Evolutionary conservation across 768 basidiomycete species (phyloP).

Genomic region (Paxillus rubicundulus): DNA sequence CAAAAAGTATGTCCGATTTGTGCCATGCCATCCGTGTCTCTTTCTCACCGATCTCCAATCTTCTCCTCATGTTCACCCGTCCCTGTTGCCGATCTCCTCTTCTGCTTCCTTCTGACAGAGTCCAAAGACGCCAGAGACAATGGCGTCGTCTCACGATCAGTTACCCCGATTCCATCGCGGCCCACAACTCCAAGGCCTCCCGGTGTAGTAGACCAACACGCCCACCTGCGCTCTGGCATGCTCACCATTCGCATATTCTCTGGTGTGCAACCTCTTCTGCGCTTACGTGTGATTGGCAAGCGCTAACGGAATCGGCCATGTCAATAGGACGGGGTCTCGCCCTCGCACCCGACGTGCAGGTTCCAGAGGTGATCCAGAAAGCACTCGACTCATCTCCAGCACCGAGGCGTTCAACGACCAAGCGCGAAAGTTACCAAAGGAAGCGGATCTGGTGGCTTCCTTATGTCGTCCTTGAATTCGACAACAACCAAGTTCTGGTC

Average conservation of each 20-base stretch:
- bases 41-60: constrained; percentile 24
- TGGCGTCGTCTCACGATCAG: constrained; percentile 71
- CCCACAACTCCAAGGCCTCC: constrained; percentile 72
- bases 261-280: constrained; percentile 45
- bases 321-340: constrained; percentile 70
- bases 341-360: constrained; percentile 70
- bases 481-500: constrained; percentile 95
- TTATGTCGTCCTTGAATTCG: constrained; percentile 95
- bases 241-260: constrained; percentile 96
- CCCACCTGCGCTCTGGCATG: constrained; percentile 81
- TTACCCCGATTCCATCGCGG: constrained; percentile 77
- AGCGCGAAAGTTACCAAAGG: constrained; percentile 89
- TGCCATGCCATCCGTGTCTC: neutral
- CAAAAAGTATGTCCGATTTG: constrained; percentile 33
- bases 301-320: neutral
- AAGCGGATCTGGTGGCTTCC: constrained; percentile 95
- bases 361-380: constrained; percentile 84
- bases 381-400: constrained; percentile 66
- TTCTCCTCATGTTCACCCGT: neutral
- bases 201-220: constrained; percentile 43
- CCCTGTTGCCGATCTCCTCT: constrained; percentile 5
- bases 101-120: constrained; percentile 39
- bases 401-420: constrained; percentile 57
- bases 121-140: constrained; percentile 70
- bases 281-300: constrained; percentile 6